Evolutionary conservation across 768 basidiomycete species (phyloP), one percentile per base, ranked within the genome.

Genomic region (Amyloporia xantha): DNA sequence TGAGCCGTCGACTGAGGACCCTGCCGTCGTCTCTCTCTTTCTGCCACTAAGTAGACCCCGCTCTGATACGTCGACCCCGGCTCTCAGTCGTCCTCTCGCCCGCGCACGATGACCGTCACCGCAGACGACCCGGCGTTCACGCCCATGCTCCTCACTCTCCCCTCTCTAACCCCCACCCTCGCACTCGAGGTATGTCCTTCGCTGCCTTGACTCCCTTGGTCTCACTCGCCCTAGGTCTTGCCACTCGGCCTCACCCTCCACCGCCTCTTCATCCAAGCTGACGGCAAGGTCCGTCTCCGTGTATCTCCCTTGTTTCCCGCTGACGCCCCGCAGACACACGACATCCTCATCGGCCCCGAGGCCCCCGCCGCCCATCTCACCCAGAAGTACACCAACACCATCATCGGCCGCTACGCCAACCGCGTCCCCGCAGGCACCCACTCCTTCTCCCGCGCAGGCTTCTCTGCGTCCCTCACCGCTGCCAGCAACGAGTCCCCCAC

Each of bases 321-420:
- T 39, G 46, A 19, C 26, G 36, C 30, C 9, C 17, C 47, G 5
- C 55, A 86, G 84, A 84, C 81, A 5, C 83, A 88, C 65, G 86
- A 88, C 63, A 75, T 89, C 50, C 77, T 89, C 37, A 73, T 86
- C 55, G 86, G 85, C 15, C 86, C 86, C 33, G 81, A 86, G 66
- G 64, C 69, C 38, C 78, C 84, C 43, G 58, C 71, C 53, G 78
- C 71, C 51, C 84, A 87, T 62, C 61, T 69, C 26, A 64, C 62
- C 10, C 75, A 82, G 61, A 83, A 80, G 64, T 88, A 88, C 65
- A 79, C 75, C 40, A 87, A 88, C 66, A 78, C 81, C 9, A 72
- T 86, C 59, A 72, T 88, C 44, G 86, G 86, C 24, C 71, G 85
- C 57, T 87, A 86, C 54, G 71, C 83, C 20, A 88, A 88, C 65